Evolutionary conservation across 1,139 yeast species (phyloP).

Genomic region (Debaryomyces sp.): DNA sequence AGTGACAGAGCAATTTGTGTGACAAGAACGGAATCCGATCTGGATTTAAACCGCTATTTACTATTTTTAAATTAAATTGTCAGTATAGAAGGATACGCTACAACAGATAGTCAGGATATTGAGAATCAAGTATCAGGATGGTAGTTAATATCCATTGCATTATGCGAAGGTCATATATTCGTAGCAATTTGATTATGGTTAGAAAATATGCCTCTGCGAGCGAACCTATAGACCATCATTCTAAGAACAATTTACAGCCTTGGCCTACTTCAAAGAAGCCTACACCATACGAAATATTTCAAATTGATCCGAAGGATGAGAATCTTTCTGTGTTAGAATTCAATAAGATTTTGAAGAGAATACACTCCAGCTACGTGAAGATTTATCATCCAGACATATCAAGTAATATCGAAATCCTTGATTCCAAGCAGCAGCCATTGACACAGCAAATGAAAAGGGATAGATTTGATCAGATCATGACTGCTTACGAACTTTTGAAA

Average conservation of each 20-base stretch:
- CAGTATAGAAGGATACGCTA: neutral
- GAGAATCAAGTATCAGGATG: neutral
- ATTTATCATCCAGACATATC: constrained; percentile 83
- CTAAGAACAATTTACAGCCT: constrained; percentile 27
- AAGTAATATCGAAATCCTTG: constrained; percentile 27
- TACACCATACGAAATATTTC: constrained; percentile 75
- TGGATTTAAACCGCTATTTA: neutral
- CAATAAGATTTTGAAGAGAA: constrained; percentile 49
- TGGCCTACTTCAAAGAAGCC: constrained; percentile 71
- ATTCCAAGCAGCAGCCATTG: constrained; percentile 30
- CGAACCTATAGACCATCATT: constrained; percentile 21
- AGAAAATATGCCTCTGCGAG: constrained; percentile 14
- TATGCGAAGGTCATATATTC: neutral
- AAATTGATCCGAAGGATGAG: constrained; percentile 30
- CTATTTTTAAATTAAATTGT: neutral
- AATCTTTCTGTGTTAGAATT: constrained; percentile 33
- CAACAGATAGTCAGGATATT: neutral
- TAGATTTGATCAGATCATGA: constrained; percentile 70
- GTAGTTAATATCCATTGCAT: neutral
- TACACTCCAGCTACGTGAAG: constrained; percentile 70
- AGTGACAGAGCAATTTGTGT: neutral
- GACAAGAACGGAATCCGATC: neutral
- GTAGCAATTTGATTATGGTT: neutral
- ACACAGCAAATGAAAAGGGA: constrained; percentile 47
- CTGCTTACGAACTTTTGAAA: constrained; percentile 72